Evolutionary conservation across 1,139 yeast species (phyloP).

Genomic region (Yamadazyma buinensis): DNA sequence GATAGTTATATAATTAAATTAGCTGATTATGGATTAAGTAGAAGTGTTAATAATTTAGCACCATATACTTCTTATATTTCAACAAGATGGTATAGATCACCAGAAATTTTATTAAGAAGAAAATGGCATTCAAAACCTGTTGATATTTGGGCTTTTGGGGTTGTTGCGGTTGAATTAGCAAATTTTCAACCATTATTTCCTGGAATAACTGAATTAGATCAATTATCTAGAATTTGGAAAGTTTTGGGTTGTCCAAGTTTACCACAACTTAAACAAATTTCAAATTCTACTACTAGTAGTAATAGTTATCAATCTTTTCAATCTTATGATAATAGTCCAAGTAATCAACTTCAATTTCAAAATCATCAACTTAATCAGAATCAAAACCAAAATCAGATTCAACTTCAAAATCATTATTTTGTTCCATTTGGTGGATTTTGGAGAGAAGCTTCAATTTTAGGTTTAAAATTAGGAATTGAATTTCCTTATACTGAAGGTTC

Average conservation of each 20-base stretch:
- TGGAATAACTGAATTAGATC: conserved; percentile 76
- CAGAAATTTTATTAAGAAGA: conserved; percentile 77
- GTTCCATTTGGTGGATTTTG: conserved; percentile 64
- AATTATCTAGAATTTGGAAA: conserved; percentile 61
- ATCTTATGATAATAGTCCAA: not conserved
- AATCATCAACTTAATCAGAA: not conserved
- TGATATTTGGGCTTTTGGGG: conserved; percentile 95
- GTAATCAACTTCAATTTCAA: not conserved
- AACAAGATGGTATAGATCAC: conserved; percentile 95
- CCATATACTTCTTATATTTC: conserved; percentile 81
- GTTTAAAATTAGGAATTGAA: conserved; percentile 47
- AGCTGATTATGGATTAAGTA: conserved; percentile 89
- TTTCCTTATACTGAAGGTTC: conserved; percentile 44
- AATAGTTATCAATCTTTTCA: not conserved
- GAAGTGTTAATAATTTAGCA: conserved; percentile 51
- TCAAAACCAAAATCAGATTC: not conserved
- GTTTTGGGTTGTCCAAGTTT: conserved; percentile 66
- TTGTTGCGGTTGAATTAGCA: conserved; percentile 78
- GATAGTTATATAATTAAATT: conserved; percentile 68
- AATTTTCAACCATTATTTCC: conserved; percentile 79
- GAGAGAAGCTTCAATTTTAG: conserved; percentile 54
- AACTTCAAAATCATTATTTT: conserved; percentile 13
- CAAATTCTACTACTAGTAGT: conserved; percentile 4
- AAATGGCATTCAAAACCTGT: conserved; percentile 68
- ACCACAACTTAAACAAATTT: conserved; percentile 10